Evolutionary conservation across 768 basidiomycete species (phyloP), one percentile per base, ranked within the genome.

Genomic region (Boletus sensibilis): DNA sequence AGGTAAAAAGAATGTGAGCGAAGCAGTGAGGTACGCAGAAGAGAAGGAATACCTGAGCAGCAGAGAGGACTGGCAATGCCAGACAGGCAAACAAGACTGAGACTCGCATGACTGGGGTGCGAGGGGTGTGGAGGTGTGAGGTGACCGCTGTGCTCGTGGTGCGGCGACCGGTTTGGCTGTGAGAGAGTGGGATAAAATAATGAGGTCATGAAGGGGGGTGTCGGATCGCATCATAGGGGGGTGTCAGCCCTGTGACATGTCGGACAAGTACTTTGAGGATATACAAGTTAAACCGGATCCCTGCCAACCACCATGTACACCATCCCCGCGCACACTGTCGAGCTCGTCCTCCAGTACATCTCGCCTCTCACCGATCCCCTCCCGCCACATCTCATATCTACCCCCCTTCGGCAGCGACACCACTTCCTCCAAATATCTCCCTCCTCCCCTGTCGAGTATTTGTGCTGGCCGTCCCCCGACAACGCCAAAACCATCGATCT

Each of bases 381-480:
- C 38, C 87, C 88, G 1, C 73, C 77, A 0, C 79, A 86, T 67
- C 77, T 90, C 45, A 61, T 90, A 55, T 88, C 87, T 1, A 69
- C 68, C 5, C 74, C 82, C 20, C 80, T 89, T 33, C 74, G 76
- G 4, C 83, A 88, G 67, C 77, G 88, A 37, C 88, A 89, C 66
- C 80, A 74, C 57, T 86, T 87, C 69, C 82, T 91, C 45, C 64
- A 72, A 20, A 73, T 90, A 54, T 68, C 77, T 27, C 76, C 81
- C 10, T 74, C 81, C 25, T 71, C 81, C 60, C 74, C 81, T 10
- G 59, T 70, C 34, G 75, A 80, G 4, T 91, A 91, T 67, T 76
- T 91, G 43, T 80, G 80, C 61, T 91, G 89, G 89, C 86, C 89
- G 11, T 75, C 79, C 4, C 62, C 70, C 35, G 62, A 61, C 64